A percentile compares a stretch with the other conserved stretches of the same genome.
phyloP scores from a whole-genome alignment of 208 protist genomes.

The Leishmania arabica region DNA sequence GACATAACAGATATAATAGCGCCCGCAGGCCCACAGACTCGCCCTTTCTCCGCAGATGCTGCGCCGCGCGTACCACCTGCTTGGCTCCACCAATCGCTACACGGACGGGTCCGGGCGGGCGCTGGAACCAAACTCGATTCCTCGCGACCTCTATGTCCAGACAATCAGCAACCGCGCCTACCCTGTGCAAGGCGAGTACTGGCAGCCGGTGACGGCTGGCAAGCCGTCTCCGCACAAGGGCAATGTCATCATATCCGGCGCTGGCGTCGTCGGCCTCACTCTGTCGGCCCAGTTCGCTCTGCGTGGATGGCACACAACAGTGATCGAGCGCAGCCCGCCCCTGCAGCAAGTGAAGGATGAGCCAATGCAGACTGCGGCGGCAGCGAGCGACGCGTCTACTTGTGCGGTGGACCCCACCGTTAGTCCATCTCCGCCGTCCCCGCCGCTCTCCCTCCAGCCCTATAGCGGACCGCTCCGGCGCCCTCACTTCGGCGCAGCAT shows the following conservation, averaged over 20 bases:
- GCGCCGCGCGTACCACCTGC: slow-evolving; percentile 39
- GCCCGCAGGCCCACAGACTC: background rate
- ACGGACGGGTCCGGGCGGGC: slow-evolving; percentile 80
- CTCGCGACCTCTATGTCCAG: slow-evolving; percentile 69
- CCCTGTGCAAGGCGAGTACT: slow-evolving; percentile 74
- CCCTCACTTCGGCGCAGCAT: slow-evolving; percentile 23
- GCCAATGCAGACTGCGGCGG: slow-evolving; percentile 9
- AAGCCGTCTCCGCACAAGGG: slow-evolving; percentile 83
- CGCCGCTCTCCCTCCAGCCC: background rate
- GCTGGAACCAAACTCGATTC: slow-evolving; percentile 58
- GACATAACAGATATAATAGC: background rate
- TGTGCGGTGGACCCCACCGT: background rate
- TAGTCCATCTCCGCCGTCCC: background rate
- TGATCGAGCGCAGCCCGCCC: slow-evolving; percentile 62
- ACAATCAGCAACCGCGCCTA: slow-evolving; percentile 91
- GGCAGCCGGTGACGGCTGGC: slow-evolving; percentile 73
- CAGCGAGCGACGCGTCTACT: background rate
- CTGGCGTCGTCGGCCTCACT: slow-evolving; percentile 80
- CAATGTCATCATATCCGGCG: slow-evolving; percentile 85
- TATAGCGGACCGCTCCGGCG: slow-evolving; percentile 27
- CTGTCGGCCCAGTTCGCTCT: slow-evolving; percentile 68
- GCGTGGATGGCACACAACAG: slow-evolving; percentile 88
- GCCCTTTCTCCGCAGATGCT: slow-evolving; percentile 35
- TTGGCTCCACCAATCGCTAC: slow-evolving; percentile 87
- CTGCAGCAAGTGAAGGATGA: slow-evolving; percentile 22